phyloP scores from a whole-genome alignment of 2,329 filamentous ascomycete genomes.

The Penicillium concentricum region DNA sequence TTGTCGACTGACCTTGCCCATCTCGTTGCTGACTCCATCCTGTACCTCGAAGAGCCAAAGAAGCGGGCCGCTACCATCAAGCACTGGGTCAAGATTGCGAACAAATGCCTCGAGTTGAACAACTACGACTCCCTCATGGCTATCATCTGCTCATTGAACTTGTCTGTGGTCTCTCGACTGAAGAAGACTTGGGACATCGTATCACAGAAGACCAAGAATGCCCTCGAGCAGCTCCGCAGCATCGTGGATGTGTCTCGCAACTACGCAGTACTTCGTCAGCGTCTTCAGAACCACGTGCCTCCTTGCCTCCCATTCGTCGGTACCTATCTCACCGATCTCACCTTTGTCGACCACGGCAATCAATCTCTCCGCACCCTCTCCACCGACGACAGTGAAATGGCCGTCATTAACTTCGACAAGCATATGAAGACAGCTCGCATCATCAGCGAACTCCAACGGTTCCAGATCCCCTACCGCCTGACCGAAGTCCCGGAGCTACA shows the following conservation, averaged over 20 bases:
- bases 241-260: slow-evolving; percentile 89
- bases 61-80: slow-evolving; percentile 89
- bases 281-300: slow-evolving; percentile 80
- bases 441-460: slow-evolving; percentile 91
- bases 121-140: slow-evolving; percentile 98
- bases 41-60: slow-evolving; percentile 85
- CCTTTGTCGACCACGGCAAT: slow-evolving; percentile 94
- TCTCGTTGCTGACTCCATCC: slow-evolving; percentile 87
- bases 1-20: slow-evolving; percentile 91
- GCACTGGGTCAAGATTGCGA: slow-evolving; percentile 95
- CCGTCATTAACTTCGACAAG: slow-evolving; percentile 97
- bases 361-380: slow-evolving; percentile 76
- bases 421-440: slow-evolving; percentile 92
- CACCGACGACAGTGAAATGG: slow-evolving; percentile 62
- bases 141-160: slow-evolving; percentile 91
- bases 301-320: slow-evolving; percentile 94
- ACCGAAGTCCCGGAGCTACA: slow-evolving; percentile 83
- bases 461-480: slow-evolving; percentile 89
- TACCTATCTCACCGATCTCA: slow-evolving; percentile 93
- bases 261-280: slow-evolving; percentile 79
- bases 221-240: slow-evolving; percentile 74
- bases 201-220: slow-evolving; percentile 76
- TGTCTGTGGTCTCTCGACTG: slow-evolving; percentile 82
- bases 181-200: slow-evolving; percentile 90
- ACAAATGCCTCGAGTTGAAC: slow-evolving; percentile 80